Evolutionary conservation across 2,329 filamentous ascomycete species (phyloP), one percentile per base, ranked within the genome.

Genomic region (Fusarium foetens): DNA sequence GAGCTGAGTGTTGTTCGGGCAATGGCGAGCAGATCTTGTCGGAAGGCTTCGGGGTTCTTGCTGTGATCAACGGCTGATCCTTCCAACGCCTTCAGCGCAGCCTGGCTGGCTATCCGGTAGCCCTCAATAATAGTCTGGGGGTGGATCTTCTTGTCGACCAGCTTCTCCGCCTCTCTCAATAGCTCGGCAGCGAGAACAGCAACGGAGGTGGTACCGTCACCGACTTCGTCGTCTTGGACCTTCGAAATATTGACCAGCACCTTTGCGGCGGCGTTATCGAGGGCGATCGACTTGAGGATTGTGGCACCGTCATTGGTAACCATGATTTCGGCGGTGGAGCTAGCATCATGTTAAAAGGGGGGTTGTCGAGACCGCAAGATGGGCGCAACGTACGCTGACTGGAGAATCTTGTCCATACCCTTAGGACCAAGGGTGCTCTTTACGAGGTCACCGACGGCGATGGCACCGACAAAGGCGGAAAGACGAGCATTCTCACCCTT

Each of bases 101-200:
- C 95, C 58, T 90, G 88, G 82, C 94, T 97, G 58, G 96, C 96
- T 93, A 99, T 97, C 86, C 96, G 91, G 88, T 97, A 99, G 58
- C 96, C 96, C 80, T 99, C 96, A 80, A 99, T 99, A 83, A 99
- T 99, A 58, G 96, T 98, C 88, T 99, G 96, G 57, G 96, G 96
- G 83, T 99, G 96, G 78, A 99, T 98, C 86, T 98, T 98, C 87
- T 95, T 94, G 86, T 97, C 93, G 76, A 99, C 94, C 54, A 99
- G 89, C 86, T 97, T 95, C 86, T 99, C 96, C 52, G 96, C 96
- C 84, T 99, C 96, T 72, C 96, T 92, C 73, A 99, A 88, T 67
- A 99, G 89, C 86, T 99, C 96, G 66, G 96, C 96, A 42, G 96
- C 95, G 71, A 99, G 87, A 21, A 99, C 96, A 46, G 96, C 92